Base-by-base conservation (phyloP, 495 filamentous ascomycete genomes). In the Terfezia claveryi region DNA sequence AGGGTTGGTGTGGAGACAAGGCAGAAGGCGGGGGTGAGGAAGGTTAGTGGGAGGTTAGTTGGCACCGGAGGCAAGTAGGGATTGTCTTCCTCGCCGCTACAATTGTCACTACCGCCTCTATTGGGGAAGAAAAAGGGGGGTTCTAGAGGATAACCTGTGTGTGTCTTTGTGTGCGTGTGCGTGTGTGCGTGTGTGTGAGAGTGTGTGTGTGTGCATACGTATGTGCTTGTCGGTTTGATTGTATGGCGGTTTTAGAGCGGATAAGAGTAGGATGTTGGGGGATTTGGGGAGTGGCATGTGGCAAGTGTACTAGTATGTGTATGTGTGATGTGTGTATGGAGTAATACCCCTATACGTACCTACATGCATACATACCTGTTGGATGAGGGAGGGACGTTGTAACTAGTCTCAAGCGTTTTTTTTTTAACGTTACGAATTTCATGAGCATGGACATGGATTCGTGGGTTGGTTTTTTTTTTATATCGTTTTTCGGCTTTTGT, bases 41-140 rank as follows among this genome's bases (percentile, higher is more conserved):
- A 98, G 71, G 81, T 82, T 7, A 94, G 87, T 66, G 86, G 87
- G n/a, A 77, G 89, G 9, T 75, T 94, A n/a, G 87, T 87, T 8
- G 93, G 88, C 64, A 70, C 81, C 14, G 79, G 80, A 23, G 63
- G 55, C 20, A 58, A 56, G 53, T 57, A 58, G 54, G 60, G 56
- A 49, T 64, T 63, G 38, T 58, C 38, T n/a, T 27, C 10, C 8
- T 59, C 36, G 58, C 38, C 32, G 49, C 27, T 32, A 7, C 27
- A 32, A 2, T 32, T 7, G 4, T 32, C 27, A 32, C 27, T 32
- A 32, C 4, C 27, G 4, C 27, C 27, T 32, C 7, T 55, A 16
- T 8, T 37, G 36, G 50, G 16, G 36, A 38, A 52, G 23, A 36
- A 23, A 14, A 56, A 17, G 51, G 27, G 51, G 53, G 17, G 20